These are phyloP conservation scores for Botrytis squamosa DNA, from an alignment of 2,329 filamentous ascomycete species.

Conservation along the genomic window DNA sequence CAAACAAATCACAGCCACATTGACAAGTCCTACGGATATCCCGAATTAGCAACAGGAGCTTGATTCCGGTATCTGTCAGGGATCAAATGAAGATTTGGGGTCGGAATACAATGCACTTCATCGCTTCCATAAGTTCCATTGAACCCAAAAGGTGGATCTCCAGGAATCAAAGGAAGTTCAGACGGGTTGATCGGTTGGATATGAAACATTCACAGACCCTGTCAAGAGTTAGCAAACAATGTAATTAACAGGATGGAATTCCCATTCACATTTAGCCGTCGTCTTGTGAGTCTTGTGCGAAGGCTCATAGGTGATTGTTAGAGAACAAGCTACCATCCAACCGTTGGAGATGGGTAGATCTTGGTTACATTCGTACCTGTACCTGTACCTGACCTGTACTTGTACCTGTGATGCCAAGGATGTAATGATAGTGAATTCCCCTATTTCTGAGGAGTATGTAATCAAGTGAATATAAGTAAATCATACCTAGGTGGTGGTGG, in stretches of 20 bases:
- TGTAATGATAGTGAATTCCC: neutral
- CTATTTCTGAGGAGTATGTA: neutral
- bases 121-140: neutral
- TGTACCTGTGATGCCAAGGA: neutral
- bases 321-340: neutral
- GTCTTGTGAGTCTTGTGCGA: neutral
- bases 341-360: neutral
- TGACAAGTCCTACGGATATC: neutral
- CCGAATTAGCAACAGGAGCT: neutral
- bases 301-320: neutral
- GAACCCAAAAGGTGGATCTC: neutral
- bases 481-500: neutral
- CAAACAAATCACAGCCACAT: constrained; percentile 5
- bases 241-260: neutral
- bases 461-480: neutral
- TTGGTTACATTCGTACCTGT: constrained; percentile 4
- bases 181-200: neutral
- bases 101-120: neutral
- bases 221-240: neutral
- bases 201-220: neutral
- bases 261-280: neutral
- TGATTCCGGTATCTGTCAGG: neutral
- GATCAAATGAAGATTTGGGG: neutral
- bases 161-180: constrained; percentile 5
- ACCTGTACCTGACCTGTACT: neutral